Percentiles rank a stretch among this genome's conserved stretches.
Conservation (phyloP, 768 basidiomycete species). For the Boletellus ananiceps region DNA sequence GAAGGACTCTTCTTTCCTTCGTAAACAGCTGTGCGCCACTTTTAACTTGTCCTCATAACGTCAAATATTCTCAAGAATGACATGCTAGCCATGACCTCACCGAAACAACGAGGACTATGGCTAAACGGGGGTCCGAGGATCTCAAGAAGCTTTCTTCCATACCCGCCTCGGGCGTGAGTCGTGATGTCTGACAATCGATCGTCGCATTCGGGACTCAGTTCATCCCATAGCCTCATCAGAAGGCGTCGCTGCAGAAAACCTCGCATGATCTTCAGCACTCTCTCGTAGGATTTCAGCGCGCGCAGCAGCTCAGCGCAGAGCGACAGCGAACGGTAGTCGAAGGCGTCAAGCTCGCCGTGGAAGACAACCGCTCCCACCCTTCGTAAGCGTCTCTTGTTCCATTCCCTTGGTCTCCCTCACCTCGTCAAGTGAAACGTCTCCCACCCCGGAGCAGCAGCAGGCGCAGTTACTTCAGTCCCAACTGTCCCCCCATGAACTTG, state of each 20-base stretch:
- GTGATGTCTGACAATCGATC: neutral
- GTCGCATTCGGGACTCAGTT: neutral
- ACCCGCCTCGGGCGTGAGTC: slow-evolving; percentile 55
- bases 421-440: slow-evolving; percentile 31
- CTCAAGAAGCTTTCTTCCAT: slow-evolving; percentile 81
- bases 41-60: neutral
- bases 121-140: slow-evolving; percentile 90
- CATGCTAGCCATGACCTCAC: slow-evolving; percentile 82
- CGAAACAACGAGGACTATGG: slow-evolving; percentile 91
- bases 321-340: slow-evolving; percentile 86
- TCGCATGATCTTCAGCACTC: slow-evolving; percentile 91
- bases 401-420: neutral
- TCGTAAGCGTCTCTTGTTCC: slow-evolving; percentile 2
- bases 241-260: slow-evolving; percentile 85
- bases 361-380: slow-evolving; percentile 54
- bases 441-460: slow-evolving; percentile 59
- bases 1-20: slow-evolving; percentile 71
- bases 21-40: slow-evolving; percentile 75
- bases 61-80: slow-evolving; percentile 3
- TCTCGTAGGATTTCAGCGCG: slow-evolving; percentile 85
- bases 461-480: slow-evolving; percentile 66
- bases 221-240: slow-evolving; percentile 60
- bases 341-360: slow-evolving; percentile 78
- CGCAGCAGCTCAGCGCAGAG: slow-evolving; percentile 87
- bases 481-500: slow-evolving; percentile 86